Base-by-base conservation (phyloP, 1,284 basidiomycete species). In the Entoloma clypeatum region DNA sequence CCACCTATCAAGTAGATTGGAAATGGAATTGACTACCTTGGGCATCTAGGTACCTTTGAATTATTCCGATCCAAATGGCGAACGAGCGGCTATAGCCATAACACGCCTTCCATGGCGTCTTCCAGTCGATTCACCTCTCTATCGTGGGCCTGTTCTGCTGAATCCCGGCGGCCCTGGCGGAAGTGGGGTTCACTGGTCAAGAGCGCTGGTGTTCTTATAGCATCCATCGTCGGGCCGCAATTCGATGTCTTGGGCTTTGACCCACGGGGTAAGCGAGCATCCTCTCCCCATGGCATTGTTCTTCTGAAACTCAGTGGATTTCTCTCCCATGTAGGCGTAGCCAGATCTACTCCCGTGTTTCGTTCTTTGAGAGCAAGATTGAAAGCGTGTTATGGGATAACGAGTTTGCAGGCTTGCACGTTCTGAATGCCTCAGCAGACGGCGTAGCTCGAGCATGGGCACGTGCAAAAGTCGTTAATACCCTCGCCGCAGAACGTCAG, bases 121-220 rank as follows among this genome's bases (percentile, higher is more conserved):
- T 1, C 32, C 43, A 5, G n/a, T 18, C 14, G 24, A 33, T 10
- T 46, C 46, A 5, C 19, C 45, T 4, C 24, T 28, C 8, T 53
- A 53, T 32, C 48, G 47, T 27, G 53, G 51, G 2, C 53, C 53
- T 7, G 57, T 77, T 14, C 55, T 75, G 2, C 55, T 75, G 52
- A 78, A 78, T 44, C 75, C 75, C 0, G 74, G 74, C 1, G 74
- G 75, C 1, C 74, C 74, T 5, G 74, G 74, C 2, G 71, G 65
- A 2, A 67, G 68, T 39, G 74, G 74, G 9, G 65, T 74, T 3
- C 50, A 60, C 4, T 64, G 0, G 47, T 71, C 11, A 36, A 53
- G 2, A 31, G 22, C 1, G 9, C 22, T 0, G 74, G 67, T 0
- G 40, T 52, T 3, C 32, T 45, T 2, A 43, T 75, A 17, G 56